Percentiles rank a stretch among this genome's conserved stretches.
phyloP scores from a whole-genome alignment of 139 green algal genomes.

The Eudorina sp. region DNA sequence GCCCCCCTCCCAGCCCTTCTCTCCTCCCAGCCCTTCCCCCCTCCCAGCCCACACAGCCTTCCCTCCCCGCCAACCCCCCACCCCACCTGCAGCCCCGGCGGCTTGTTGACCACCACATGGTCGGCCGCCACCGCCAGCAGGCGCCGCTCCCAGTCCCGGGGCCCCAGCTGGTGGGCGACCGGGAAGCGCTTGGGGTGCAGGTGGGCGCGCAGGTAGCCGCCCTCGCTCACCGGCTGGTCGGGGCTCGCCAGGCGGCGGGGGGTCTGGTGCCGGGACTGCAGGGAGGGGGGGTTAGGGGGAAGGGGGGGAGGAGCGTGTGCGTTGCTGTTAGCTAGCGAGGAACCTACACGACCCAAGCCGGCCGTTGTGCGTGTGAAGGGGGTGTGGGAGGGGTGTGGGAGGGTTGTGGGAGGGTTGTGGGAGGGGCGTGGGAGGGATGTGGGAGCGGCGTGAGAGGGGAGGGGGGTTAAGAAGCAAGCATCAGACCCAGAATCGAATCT shows the following conservation, averaged over 20 bases:
- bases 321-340: too few species aligned
- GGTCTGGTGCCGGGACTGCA: conserved; percentile 33
- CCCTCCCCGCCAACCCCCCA: too few species aligned
- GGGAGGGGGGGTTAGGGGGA: too few species aligned
- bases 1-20: too few species aligned
- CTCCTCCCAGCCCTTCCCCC: too few species aligned
- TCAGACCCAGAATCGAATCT: too few species aligned
- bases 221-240: conserved; percentile 11
- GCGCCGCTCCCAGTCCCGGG: conserved; percentile 50
- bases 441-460: too few species aligned
- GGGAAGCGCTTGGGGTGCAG: conserved; percentile 85
- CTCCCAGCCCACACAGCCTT: neutral
- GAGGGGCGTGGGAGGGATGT: neutral
- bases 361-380: neutral
- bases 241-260: conserved; percentile 33
- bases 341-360: too few species aligned
- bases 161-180: conserved; percentile 61
- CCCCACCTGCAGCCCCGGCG: conserved; percentile 78
- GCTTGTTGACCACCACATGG: conserved; percentile 88
- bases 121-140: conserved; percentile 63
- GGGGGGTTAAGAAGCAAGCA: too few species aligned
- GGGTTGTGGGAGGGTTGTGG: neutral
- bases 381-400: too few species aligned
- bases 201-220: conserved; percentile 83
- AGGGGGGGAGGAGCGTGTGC: neutral